These are phyloP conservation scores for Eragrostis curvula DNA, from an alignment of 176 grass and related monocot species.

Conservation along the genomic window DNA sequence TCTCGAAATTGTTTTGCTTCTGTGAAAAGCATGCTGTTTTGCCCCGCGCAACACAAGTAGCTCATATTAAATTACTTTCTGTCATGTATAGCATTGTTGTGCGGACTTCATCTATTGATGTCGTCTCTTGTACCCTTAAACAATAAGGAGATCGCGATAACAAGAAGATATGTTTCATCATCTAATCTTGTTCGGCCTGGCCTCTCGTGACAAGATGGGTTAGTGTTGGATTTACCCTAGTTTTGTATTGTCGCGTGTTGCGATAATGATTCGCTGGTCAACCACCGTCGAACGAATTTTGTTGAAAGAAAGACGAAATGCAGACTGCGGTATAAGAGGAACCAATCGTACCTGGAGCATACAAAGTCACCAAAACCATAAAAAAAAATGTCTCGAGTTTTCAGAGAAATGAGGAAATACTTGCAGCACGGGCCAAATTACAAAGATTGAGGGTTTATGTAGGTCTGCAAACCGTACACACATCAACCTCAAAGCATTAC, in stretches of 20 bases:
- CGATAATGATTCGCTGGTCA: neutral
- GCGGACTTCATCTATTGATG: neutral
- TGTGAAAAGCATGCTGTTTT: conserved; percentile 22
- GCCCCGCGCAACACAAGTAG: neutral
- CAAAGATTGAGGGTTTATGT: neutral
- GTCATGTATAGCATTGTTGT: neutral
- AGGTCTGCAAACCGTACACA: neutral
- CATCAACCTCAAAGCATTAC: no score
- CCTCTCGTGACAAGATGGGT: neutral
- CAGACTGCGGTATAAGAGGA: no score
- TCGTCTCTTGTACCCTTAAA: neutral
- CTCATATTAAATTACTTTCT: neutral
- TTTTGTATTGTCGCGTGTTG: neutral
- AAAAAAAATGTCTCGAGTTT: neutral
- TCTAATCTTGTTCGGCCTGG: neutral
- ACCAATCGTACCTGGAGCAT: no score
- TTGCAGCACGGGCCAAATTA: neutral
- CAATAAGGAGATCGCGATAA: neutral
- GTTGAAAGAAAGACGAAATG: neutral
- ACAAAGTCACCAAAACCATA: neutral
- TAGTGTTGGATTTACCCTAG: neutral
- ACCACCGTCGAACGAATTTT: neutral
- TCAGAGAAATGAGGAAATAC: neutral
- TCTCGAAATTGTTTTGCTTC: conserved; percentile 4
- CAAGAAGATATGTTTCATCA: neutral